Percentiles rank a stretch among this genome's conserved stretches.
phyloP scores from a whole-genome alignment of 2,329 filamentous ascomycete species.

The Trichoderma arundinaceum region DNA sequence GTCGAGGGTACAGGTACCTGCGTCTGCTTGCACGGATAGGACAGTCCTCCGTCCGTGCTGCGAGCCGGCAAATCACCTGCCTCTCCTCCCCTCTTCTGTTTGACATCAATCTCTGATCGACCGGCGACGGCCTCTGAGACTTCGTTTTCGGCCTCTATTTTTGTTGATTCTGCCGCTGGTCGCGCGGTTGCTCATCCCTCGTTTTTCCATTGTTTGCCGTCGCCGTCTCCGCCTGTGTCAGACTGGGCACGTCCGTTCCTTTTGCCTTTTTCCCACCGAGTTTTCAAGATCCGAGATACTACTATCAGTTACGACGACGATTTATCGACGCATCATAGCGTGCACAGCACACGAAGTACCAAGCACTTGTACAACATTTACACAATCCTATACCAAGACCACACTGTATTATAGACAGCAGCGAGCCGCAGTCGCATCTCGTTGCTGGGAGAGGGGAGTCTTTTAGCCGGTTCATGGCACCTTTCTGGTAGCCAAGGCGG shows the following conservation, averaged over 20 bases:
- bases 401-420: neutral
- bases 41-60: neutral
- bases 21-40: neutral
- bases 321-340: neutral
- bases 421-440: neutral
- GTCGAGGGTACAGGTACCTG: slow-evolving; percentile 1
- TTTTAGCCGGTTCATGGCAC: slow-evolving; percentile 21
- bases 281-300: neutral
- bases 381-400: neutral
- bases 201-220: slow-evolving; percentile 10
- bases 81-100: slow-evolving; percentile 15
- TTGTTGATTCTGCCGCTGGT: slow-evolving; percentile 26
- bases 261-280: neutral
- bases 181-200: slow-evolving; percentile 19
- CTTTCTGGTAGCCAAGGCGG: slow-evolving; percentile 19
- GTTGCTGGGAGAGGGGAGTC: slow-evolving; percentile 5
- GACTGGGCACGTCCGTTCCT: slow-evolving; percentile 32
- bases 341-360: neutral
- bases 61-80: neutral
- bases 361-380: neutral
- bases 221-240: slow-evolving; percentile 18
- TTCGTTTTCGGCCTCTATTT: slow-evolving; percentile 8
- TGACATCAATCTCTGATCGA: slow-evolving; percentile 25
- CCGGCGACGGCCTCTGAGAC: slow-evolving; percentile 25
- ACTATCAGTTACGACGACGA: slow-evolving; percentile 5